These are phyloP conservation scores for Paraphaeosphaeria sporulosa DNA, from an alignment of 2,329 filamentous ascomycete genomes.

Conservation along the genomic window DNA sequence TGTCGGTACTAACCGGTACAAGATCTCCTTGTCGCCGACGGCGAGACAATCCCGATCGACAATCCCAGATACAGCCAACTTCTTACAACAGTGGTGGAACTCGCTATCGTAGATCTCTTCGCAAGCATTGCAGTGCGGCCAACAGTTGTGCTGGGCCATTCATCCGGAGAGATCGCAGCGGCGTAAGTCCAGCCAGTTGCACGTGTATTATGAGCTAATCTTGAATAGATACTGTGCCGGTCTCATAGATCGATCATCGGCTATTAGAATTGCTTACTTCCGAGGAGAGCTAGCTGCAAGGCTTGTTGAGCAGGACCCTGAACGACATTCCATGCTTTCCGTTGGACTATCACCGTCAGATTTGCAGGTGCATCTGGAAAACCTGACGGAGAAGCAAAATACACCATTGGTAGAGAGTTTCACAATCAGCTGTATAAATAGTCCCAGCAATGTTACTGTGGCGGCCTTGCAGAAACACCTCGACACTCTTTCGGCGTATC, in stretches of 20 bases:
- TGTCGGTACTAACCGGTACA: too few species aligned
- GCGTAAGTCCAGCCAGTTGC: too few species aligned
- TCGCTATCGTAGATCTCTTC: slow-evolving; percentile 27
- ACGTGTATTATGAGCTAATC: too few species aligned
- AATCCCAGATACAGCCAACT: slow-evolving; percentile 25
- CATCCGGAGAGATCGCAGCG: slow-evolving; percentile 32
- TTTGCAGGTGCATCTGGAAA: too few species aligned
- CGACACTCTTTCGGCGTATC: not conserved
- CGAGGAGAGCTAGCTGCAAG: too few species aligned
- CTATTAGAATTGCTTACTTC: slow-evolving; percentile 11
- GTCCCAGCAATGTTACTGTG: slow-evolving; percentile 50
- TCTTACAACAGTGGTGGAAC: slow-evolving; percentile 24
- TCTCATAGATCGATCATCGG: not conserved
- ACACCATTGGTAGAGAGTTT: too few species aligned
- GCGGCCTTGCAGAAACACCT: slow-evolving; percentile 52
- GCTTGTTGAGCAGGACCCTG: too few species aligned
- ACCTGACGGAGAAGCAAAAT: too few species aligned
- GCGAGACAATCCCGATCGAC: too few species aligned
- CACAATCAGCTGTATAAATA: slow-evolving; percentile 42
- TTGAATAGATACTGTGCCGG: slow-evolving; percentile 15
- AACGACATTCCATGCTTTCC: too few species aligned
- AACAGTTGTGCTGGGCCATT: slow-evolving; percentile 26
- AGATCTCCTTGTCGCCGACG: too few species aligned
- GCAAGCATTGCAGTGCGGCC: slow-evolving; percentile 16
- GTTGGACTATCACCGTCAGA: too few species aligned